Evolutionary conservation across 2,329 filamentous ascomycete species (phyloP), one percentile per base, ranked within the genome.

Genomic region (Fusarium transvaalense): DNA sequence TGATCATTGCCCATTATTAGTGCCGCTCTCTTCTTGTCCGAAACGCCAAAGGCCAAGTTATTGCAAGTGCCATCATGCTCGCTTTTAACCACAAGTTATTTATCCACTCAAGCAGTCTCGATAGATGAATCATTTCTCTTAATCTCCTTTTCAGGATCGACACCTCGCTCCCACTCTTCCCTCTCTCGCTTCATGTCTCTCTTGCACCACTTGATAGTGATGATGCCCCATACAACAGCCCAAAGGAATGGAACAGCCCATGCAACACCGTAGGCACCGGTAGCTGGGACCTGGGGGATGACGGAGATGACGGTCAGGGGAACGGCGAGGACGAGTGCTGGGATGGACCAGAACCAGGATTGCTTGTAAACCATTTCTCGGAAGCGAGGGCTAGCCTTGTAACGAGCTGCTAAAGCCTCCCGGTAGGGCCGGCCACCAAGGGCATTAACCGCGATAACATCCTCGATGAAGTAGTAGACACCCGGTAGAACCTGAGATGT

Each of bases 371-470:
- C 72, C 80, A 83, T 82, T 32, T 77, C 73, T 34, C 76, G 76
- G 64, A 83, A 83, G 6, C 80, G 76, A 10, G 79, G 79, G 61
- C 79, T 81, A 7, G 80, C 80, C 55, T 77, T 75, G 64, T 82
- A 82, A 23, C 81, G 75, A 10, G 80, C 81, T 23, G 80, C 77
- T 27, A 81, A 71, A 12, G 80, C 80, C 55, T 82, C 80, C 42
- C 81, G 77, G 43, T 78, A 83, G 0, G 80, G 79, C 35, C 78
- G 76, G n/a, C 80, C 80, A 12, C 87, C 89, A 5, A 83, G 85
- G 21, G 88, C 89, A 72, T 91, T 90, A 39, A 92, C 89, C 6
- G 87, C 88, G 15, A 90, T 84, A 25, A 91, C 83, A 71, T 92
- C 89, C 76, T 92, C 89, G 27, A 91, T 86, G 31, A 91, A 82